phyloP scores from a whole-genome alignment of 2,329 filamentous ascomycete genomes.

The Stromatinia cepivora region DNA sequence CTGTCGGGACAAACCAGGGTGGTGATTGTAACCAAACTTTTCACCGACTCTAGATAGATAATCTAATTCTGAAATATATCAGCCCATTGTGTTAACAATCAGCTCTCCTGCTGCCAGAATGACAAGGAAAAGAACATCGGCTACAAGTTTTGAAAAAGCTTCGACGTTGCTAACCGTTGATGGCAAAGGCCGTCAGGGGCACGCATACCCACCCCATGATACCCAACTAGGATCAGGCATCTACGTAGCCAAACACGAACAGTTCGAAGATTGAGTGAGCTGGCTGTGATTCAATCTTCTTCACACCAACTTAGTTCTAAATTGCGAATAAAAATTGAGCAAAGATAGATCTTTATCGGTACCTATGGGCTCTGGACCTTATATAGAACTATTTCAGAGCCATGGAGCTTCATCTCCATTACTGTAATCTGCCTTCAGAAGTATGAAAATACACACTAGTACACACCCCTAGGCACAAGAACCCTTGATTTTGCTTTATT shows the following conservation, averaged over 20 bases:
- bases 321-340: too few species aligned
- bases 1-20: neutral
- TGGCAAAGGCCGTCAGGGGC: neutral
- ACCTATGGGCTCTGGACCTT: too few species aligned
- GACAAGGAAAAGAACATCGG: neutral
- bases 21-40: neutral
- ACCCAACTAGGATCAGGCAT: neutral
- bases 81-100: neutral
- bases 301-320: too few species aligned
- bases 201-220: neutral
- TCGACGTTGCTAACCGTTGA: neutral
- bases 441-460: neutral
- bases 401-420: too few species aligned
- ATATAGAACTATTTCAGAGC: too few species aligned
- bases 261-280: neutral
- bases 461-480: neutral
- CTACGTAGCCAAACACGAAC: neutral
- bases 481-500: too few species aligned
- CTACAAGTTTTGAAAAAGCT: neutral
- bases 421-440: neutral
- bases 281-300: too few species aligned
- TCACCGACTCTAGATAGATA: neutral
- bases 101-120: neutral
- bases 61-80: neutral
- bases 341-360: too few species aligned